phyloP scores from a whole-genome alignment of 116 monocot genomes.

The Zostera marina region DNA sequence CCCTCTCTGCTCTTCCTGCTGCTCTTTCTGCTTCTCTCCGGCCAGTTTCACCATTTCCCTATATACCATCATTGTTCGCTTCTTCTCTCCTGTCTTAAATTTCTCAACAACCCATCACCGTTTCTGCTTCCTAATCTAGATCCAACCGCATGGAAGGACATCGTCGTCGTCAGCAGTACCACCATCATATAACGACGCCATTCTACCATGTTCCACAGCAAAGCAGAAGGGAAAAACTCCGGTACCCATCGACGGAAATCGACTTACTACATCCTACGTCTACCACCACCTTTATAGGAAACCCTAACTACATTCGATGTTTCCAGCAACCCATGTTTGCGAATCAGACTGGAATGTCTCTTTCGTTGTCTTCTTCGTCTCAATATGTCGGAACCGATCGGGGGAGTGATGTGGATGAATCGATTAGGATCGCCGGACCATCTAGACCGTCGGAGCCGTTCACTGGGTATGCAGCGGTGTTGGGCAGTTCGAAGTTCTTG shows the following conservation, averaged over 20 bases:
- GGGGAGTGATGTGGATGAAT: background rate
- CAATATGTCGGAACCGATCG: background rate
- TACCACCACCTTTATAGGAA: background rate
- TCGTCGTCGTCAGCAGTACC: background rate
- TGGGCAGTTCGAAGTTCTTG: constrained; percentile 50
- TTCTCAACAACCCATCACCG: too few relatives aligned
- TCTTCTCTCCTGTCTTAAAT: too few relatives aligned
- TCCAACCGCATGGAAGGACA: constrained; percentile 1
- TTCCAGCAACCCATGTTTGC: background rate
- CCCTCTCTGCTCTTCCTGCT: too few relatives aligned
- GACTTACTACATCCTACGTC: constrained; percentile 2
- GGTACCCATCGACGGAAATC: constrained; percentile 18
- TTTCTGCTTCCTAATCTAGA: too few relatives aligned
- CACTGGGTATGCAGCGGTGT: constrained; percentile 62
- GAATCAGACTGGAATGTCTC: constrained; percentile 5
- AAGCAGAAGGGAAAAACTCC: constrained; percentile 79
- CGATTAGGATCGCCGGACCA: constrained; percentile 2
- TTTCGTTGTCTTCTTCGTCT: constrained; percentile 7
- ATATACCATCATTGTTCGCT: too few relatives aligned
- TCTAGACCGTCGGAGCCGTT: constrained; percentile 39
- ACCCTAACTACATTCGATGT: background rate
- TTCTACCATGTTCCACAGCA: constrained; percentile 69
- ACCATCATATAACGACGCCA: constrained; percentile 4
- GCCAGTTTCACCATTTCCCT: too few relatives aligned
- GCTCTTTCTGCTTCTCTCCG: too few relatives aligned